Percentiles rank a stretch among this genome's conserved stretches.
Conservation (phyloP, 257 asterid genomes). For the Parsonsia alboflavescens region DNA sequence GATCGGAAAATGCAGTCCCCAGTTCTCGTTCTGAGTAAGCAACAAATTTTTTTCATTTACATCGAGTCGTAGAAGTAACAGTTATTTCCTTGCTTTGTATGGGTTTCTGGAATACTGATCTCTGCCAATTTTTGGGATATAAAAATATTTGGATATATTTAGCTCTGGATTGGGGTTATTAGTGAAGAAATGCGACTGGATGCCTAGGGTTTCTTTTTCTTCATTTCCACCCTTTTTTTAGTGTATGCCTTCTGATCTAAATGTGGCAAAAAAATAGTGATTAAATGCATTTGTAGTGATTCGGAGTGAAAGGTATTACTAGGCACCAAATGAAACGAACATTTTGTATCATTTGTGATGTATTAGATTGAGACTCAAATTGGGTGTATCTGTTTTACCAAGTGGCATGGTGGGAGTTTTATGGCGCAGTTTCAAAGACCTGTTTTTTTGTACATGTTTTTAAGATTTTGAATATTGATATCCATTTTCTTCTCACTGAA, state of each 20-base stretch:
- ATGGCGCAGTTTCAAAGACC: not conserved
- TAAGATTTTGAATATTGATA: not conserved
- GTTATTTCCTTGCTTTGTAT: not conserved
- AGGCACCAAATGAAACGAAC: not conserved
- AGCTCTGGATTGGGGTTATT: not conserved
- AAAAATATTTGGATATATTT: not conserved
- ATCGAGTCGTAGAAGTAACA: not conserved
- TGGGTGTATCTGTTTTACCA: not conserved
- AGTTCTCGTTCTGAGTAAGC: slow-evolving; percentile 72
- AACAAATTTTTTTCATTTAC: not conserved
- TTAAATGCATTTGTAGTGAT: not conserved
- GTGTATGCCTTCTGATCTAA: not conserved
- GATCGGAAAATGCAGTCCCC: slow-evolving; percentile 54
- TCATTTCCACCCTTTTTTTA: not conserved
- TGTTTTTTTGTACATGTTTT: not conserved
- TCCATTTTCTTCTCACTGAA: slow-evolving; percentile 4
- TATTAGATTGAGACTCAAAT: not conserved
- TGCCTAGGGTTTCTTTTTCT: not conserved
- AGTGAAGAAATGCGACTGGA: not conserved
- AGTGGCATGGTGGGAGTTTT: not conserved
- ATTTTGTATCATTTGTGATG: not conserved
- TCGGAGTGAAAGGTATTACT: not conserved
- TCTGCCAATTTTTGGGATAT: not conserved
- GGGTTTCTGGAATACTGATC: slow-evolving; percentile 5
- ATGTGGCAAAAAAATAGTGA: not conserved